These are phyloP conservation scores for Capsicum rhomboideum DNA, from an alignment of 257 asterid species.

Conservation along the genomic window DNA sequence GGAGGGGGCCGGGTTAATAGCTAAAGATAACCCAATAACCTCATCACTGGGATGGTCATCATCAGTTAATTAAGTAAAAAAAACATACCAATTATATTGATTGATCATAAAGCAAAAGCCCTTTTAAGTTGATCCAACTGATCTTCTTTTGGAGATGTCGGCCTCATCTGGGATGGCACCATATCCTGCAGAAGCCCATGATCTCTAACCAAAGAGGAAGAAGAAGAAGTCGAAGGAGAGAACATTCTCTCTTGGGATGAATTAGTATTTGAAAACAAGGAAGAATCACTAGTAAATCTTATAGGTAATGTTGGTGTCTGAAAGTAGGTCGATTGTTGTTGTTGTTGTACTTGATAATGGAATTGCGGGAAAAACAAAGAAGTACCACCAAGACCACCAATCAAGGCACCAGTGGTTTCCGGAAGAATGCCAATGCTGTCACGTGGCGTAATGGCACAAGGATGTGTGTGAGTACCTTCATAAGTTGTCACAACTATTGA, in stretches of 20 bases:
- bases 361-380: constrained; percentile 5
- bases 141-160: constrained; percentile 12
- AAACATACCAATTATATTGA: constrained; percentile 23
- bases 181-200: constrained; percentile 85
- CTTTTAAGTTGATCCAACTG: neutral
- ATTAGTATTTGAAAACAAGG: constrained; percentile 4
- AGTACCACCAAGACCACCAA: constrained; percentile 1
- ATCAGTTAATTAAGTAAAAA: neutral
- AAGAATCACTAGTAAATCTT: neutral
- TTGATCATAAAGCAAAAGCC: too few species aligned
- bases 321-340: constrained; percentile 32
- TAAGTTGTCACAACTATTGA: constrained; percentile 78
- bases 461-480: constrained; percentile 82
- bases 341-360: constrained; percentile 8
- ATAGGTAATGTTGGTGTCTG: constrained; percentile 17
- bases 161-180: constrained; percentile 30
- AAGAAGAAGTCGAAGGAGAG: constrained; percentile 27
- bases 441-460: constrained; percentile 43
- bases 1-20: constrained; percentile 25
- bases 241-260: constrained; percentile 29
- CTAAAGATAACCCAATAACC: constrained; percentile 19
- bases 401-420: constrained; percentile 17
- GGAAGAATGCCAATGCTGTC: constrained; percentile 41
- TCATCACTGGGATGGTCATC: constrained; percentile 13
- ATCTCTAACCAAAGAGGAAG: constrained; percentile 37